phyloP scores from a whole-genome alignment of 768 basidiomycete genomes.

The Kwoniella bestiolae region DNA sequence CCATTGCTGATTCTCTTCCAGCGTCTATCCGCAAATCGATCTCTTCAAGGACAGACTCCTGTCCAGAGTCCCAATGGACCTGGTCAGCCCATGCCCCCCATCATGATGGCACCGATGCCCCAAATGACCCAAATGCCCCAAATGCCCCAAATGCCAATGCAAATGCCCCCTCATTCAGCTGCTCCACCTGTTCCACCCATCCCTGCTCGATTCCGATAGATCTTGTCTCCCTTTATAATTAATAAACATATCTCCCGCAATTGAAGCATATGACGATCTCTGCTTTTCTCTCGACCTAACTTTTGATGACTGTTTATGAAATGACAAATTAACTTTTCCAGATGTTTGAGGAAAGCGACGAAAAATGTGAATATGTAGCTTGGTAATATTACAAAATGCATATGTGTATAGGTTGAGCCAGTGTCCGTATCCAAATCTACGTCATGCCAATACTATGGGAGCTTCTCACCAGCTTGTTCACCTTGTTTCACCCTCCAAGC shows the following conservation, averaged over 20 bases:
- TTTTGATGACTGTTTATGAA: not conserved
- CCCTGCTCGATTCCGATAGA: constrained; percentile 34
- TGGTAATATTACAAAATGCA: not conserved
- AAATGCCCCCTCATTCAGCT: constrained; percentile 11
- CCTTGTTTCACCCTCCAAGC: constrained; percentile 57
- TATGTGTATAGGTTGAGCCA: constrained; percentile 4
- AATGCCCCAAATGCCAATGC: constrained; percentile 25
- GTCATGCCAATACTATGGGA: too few species aligned
- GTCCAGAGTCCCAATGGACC: constrained; percentile 12
- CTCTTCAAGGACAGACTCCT: not conserved
- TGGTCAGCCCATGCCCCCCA: constrained; percentile 1
- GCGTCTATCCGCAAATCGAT: constrained; percentile 29
- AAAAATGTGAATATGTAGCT: constrained; percentile 14
- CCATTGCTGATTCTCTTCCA: not conserved
- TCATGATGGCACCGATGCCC: constrained; percentile 8
- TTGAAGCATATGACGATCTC: not conserved
- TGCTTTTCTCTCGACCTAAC: not conserved
- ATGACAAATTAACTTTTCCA: not conserved
- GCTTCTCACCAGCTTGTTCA: constrained; percentile 26
- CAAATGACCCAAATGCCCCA: not conserved
- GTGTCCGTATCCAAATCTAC: too few species aligned
- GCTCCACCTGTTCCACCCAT: constrained; percentile 37
- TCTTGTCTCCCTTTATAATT: not conserved
- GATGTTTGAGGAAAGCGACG: not conserved
- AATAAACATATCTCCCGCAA: not conserved